Evolutionary conservation across 768 basidiomycete species (phyloP).

Genomic region (Tulasnella sp.): DNA sequence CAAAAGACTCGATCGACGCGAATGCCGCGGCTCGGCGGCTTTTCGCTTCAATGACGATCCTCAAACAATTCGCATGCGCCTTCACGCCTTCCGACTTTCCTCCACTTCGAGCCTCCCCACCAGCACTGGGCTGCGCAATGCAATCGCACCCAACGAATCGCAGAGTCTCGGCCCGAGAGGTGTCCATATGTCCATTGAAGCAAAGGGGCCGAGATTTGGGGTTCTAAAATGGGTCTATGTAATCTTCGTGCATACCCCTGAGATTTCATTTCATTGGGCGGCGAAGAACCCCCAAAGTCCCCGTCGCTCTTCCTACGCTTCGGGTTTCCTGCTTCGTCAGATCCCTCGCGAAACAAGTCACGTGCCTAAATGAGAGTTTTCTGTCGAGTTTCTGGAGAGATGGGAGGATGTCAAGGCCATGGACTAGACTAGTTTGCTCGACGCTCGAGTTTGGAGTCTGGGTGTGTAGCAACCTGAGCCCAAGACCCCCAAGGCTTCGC

Average conservation of each 20-base stretch:
- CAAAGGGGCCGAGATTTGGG: not conserved
- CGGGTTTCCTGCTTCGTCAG: not conserved
- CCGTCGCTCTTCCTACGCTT: not conserved
- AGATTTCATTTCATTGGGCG: constrained; percentile 8
- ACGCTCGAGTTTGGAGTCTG: too few relatives aligned
- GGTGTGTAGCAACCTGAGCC: too few relatives aligned
- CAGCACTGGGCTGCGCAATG: not conserved
- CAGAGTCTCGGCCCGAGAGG: not conserved
- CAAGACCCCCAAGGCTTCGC: too few relatives aligned
- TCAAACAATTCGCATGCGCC: not conserved
- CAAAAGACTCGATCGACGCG: not conserved
- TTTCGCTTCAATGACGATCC: not conserved
- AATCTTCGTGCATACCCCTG: not conserved
- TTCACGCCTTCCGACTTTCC: not conserved
- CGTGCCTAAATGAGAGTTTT: not conserved
- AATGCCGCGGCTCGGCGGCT: not conserved
- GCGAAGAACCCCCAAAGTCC: not conserved
- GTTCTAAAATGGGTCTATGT: not conserved
- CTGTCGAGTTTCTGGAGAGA: too few relatives aligned
- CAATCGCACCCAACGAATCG: too few relatives aligned
- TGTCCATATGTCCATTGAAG: not conserved
- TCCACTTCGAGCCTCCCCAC: not conserved
- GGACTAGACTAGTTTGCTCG: too few relatives aligned
- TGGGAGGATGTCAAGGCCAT: too few relatives aligned
- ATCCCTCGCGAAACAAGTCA: not conserved